These are phyloP conservation scores for Backusella australiensis DNA, from an alignment of 192 early-diverging fungal species.

Conservation along the genomic window DNA sequence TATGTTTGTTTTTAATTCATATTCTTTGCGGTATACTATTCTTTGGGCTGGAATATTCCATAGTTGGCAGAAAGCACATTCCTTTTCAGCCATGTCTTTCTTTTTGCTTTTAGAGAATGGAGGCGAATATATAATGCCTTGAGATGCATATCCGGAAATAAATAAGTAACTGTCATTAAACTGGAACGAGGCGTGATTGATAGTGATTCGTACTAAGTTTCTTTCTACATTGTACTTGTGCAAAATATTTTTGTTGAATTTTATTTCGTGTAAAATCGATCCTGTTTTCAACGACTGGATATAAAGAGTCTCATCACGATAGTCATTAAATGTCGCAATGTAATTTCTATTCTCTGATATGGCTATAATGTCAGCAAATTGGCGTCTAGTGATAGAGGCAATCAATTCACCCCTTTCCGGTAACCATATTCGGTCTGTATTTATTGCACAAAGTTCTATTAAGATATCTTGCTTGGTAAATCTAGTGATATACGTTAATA, in stretches of 20 bases:
- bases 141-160: no score
- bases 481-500: background rate
- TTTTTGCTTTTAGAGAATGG: no score
- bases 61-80: background rate
- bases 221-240: no score
- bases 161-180: no score
- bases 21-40: background rate
- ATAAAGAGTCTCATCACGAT: no score
- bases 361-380: background rate
- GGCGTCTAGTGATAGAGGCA: background rate
- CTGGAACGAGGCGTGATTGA: no score
- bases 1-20: background rate
- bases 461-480: background rate
- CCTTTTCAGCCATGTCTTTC: no score
- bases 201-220: no score
- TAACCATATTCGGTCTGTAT: background rate
- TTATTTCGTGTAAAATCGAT: no score
- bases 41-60: background rate
- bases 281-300: background rate
- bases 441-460: background rate
- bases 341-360: background rate
- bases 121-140: no score
- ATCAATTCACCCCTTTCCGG: background rate
- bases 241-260: no score
- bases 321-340: no score